Evolutionary conservation across 2,329 filamentous ascomycete species (phyloP), one percentile per base, ranked within the genome.

Genomic region (Chrysoporthe puriensis): DNA sequence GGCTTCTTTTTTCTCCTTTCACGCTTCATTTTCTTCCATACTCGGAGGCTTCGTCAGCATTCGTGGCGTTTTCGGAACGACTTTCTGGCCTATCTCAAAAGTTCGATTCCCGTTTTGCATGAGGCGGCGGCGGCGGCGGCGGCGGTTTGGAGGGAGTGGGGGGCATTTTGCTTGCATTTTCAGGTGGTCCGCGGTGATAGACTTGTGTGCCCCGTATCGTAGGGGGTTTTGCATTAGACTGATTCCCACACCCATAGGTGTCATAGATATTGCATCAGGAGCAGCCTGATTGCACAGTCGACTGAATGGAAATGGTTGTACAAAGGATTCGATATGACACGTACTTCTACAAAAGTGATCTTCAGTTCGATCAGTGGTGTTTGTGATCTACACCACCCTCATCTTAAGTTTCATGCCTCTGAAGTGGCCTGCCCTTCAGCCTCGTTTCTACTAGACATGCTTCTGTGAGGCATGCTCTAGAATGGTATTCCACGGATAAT

Each of bases 101-200:
- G 70, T 76, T 74, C 73, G 72, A 75, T 75, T 75, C 68, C 73
- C 75, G 74, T 75, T 74, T 76, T 78, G 76, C 75, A 77, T 77
- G 76, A 78, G 77, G 71, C 76, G 76, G 76, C 71, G 74, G 54
- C 54, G 54, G 54, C 54, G 54, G 50, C 26, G 61, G 63, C 36
- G 36, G 36, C 36, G 77, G 71, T 26, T 26, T 76, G 76, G 76
- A 71, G 74, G 54, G 14, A 32, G 50, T 16, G 61, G 63, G n/a
- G 63, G 72, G 75, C 73, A 72, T 71, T 75, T 77, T 77, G 73
- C 72, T 73, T 76, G 74, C 76, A 78, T 77, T 75, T 77, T 70
- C 73, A 72, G 74, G 73, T 69, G 73, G 73, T 71, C 68, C 69
- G 74, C 72, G 70, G 74, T 71, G 75, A 77, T 79, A 79, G 77